Evolutionary conservation across 2,329 filamentous ascomycete species (phyloP).

Genomic region (Colletotrichum cereale): DNA sequence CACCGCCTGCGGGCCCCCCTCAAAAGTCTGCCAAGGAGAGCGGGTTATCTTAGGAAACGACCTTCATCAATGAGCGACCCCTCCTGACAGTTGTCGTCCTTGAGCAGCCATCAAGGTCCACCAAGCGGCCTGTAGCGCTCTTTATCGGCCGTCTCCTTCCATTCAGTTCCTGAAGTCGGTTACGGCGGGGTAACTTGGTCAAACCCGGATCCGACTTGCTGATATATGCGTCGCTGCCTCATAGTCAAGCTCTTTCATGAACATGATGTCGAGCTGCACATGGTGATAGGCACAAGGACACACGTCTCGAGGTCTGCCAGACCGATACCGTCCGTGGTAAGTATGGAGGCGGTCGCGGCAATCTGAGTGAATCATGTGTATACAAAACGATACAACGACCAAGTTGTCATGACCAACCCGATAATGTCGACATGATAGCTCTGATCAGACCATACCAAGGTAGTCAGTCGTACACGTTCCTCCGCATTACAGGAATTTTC

Average conservation of each 20-base stretch:
- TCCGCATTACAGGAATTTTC: conserved; percentile 22
- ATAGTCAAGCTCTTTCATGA: background rate
- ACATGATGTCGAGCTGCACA: background rate
- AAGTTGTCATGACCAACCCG: background rate
- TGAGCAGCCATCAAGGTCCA: background rate
- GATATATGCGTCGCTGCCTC: background rate
- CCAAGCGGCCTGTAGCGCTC: background rate
- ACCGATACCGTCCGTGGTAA: background rate
- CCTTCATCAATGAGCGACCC: background rate
- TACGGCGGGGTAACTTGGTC: background rate
- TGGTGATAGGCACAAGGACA: background rate
- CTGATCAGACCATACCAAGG: conserved; percentile 13
- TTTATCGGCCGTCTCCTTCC: background rate
- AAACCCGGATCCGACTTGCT: background rate
- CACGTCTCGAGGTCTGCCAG: background rate
- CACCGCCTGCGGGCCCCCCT: background rate
- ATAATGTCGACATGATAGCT: conserved; percentile 1
- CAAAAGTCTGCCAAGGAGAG: background rate
- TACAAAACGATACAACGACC: background rate
- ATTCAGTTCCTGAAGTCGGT: background rate
- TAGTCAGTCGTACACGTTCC: conserved; percentile 27
- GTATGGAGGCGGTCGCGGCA: background rate
- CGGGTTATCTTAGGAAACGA: background rate
- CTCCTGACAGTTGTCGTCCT: background rate
- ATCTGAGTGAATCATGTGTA: background rate